Evolutionary conservation across 2,329 filamentous ascomycete genomes (phyloP).

Genomic region (Sporothrix pallida): DNA sequence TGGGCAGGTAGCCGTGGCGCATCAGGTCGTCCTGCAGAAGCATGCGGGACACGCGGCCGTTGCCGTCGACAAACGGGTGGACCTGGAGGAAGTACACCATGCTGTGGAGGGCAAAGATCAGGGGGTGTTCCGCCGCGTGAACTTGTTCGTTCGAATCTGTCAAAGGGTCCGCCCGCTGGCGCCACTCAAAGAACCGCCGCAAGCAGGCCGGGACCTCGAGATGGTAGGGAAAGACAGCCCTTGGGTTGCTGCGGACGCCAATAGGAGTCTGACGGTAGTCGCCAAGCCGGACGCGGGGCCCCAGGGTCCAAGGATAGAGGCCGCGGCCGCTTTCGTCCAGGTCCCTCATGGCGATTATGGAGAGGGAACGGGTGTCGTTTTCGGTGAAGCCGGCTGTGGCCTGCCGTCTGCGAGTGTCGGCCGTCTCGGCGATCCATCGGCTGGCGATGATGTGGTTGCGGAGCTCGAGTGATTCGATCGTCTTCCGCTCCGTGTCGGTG

Average conservation of each 20-base stretch:
- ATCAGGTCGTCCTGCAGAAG: conserved; percentile 6
- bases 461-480: not conserved
- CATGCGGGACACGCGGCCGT: not conserved
- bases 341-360: not conserved
- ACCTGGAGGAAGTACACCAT: conserved; percentile 15
- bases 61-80: conserved; percentile 3
- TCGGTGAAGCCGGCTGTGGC: not conserved
- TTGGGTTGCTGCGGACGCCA: not conserved
- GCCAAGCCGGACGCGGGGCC: not conserved
- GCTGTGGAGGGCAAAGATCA: not conserved
- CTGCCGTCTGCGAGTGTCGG: not conserved
- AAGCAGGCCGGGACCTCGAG: not conserved
- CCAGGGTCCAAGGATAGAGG: not conserved
- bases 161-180: not conserved
- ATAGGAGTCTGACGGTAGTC: conserved; percentile 1
- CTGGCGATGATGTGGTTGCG: conserved; percentile 1
- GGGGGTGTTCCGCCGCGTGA: not conserved
- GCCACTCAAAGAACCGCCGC: conserved; percentile 9
- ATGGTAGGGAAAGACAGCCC: conserved; percentile 4
- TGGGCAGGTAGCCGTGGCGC: conserved; percentile 5
- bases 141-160: no score
- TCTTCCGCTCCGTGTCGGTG: no score
- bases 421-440: conserved; percentile 11
- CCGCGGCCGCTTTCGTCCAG: not conserved
- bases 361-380: not conserved